Percentiles rank a stretch among this genome's conserved stretches.
phyloP scores from a whole-genome alignment of 257 asterid species.

The Anisodus tanguticus region DNA sequence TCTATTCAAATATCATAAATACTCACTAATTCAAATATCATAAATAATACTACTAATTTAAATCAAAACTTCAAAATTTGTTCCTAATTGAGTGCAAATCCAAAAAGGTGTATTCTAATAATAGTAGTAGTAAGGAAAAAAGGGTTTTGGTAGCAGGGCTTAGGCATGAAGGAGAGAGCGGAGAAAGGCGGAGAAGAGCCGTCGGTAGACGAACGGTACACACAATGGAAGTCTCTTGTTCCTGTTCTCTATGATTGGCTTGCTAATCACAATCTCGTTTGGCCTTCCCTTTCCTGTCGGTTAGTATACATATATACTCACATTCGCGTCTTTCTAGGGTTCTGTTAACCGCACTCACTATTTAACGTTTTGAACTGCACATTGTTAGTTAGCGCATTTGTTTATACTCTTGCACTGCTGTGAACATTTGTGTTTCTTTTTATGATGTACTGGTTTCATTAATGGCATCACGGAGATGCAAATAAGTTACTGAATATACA shows the following conservation, averaged over 20 bases:
- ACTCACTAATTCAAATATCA: too few relatives aligned
- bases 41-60: too few relatives aligned
- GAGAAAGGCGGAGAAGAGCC: slow-evolving; percentile 34
- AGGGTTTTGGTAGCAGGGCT: too few relatives aligned
- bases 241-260: slow-evolving; percentile 94
- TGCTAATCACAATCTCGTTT: slow-evolving; percentile 80
- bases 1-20: too few relatives aligned
- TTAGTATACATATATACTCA: slow-evolving; percentile 23
- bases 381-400: neutral
- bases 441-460: too few relatives aligned
- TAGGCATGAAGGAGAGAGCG: slow-evolving; percentile 41
- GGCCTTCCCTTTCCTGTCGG: slow-evolving; percentile 98
- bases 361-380: neutral
- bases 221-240: slow-evolving; percentile 77
- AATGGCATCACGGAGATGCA: neutral
- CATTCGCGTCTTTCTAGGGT: neutral
- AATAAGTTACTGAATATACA: neutral
- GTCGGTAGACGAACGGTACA: slow-evolving; percentile 61
- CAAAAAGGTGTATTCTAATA: too few relatives aligned
- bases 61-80: too few relatives aligned
- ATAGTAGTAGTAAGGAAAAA: slow-evolving; percentile 25
- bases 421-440: neutral
- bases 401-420: neutral
- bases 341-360: neutral
- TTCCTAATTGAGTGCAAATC: too few relatives aligned